Percentiles rank a stretch among this genome's conserved stretches.
phyloP scores from a whole-genome alignment of 228 moss, liverwort and hornwort genomes.

The Sphagnum fallax region DNA sequence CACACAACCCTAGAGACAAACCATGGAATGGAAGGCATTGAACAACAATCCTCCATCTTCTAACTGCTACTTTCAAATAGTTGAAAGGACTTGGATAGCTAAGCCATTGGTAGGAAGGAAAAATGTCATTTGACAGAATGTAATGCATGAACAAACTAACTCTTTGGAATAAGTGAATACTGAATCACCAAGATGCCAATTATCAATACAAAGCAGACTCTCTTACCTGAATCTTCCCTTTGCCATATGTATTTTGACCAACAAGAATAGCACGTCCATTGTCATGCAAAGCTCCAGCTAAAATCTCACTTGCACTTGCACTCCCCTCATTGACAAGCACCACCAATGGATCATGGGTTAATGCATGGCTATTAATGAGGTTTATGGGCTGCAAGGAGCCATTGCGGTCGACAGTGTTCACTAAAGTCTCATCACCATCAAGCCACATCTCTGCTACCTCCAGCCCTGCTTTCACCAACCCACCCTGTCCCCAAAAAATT shows the following conservation, averaged over 20 bases:
- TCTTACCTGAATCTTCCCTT: conserved; percentile 90
- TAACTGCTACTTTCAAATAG: too few relatives aligned
- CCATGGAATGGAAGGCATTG: too few relatives aligned
- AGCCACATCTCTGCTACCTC: conserved; percentile 99
- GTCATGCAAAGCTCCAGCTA: conserved; percentile 95
- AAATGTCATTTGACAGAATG: too few relatives aligned
- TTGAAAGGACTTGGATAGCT: too few relatives aligned
- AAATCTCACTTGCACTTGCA: conserved; percentile 97
- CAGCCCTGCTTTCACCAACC: conserved; percentile 88
- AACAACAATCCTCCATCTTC: too few relatives aligned
- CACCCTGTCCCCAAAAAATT: conserved; percentile 53
- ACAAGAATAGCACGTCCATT: conserved; percentile 92
- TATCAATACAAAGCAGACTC: background rate
- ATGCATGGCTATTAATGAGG: conserved; percentile 76
- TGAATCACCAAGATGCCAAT: background rate
- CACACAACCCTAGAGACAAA: too few relatives aligned
- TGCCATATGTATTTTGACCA: conserved; percentile 79
- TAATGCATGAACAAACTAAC: too few relatives aligned
- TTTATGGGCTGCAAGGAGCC: conserved; percentile 79
- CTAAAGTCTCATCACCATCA: conserved; percentile 75
- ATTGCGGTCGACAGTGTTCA: conserved; percentile 86
- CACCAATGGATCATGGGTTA: conserved; percentile 85
- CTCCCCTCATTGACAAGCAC: conserved; percentile 92
- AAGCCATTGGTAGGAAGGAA: too few relatives aligned
- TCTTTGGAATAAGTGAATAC: too few relatives aligned